Evolutionary conservation across 805 yeast genomes (phyloP), one percentile per base, ranked within the genome.

Genomic region (Schizosaccharomyces osmophilus): DNA sequence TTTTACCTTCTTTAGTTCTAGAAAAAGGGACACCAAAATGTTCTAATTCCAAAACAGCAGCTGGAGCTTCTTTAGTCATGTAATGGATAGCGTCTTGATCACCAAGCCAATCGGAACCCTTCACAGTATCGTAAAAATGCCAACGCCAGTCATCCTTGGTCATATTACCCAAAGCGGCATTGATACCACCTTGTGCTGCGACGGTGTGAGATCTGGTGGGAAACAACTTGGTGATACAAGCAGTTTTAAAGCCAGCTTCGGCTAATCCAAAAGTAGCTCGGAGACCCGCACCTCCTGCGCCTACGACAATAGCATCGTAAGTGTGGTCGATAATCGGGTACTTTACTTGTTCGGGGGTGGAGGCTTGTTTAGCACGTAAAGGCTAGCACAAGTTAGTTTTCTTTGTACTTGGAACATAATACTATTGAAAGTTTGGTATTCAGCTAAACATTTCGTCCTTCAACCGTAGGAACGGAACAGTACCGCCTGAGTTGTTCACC

Each of bases 111-210:
- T 90, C 98, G 9, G 97, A 88, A 66, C 98, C 98, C 77, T 90
- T 90, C 68, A 90, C 97, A 69, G 98, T 90, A 72, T 90, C 98
- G 75, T 93, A 90, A 97, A 90, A 89, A 75, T 90, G 98, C 97
- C 97, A 93, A 74, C 87, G 95, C 98, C 98, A 90, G 77, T 89
- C 89, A 74, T 90, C 98, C 67, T 81, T 79, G 77, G 93, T 97
- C 95, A 90, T 90, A 79, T 90, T 90, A 68, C 97, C 98, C 66
- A 90, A 79, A 39, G 98, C 98, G 67, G 97, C 98, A 70, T 90
- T 90, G 75, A 90, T 93, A 77, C 98, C 98, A 76, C 98, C 98
- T 76, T 90, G 98, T 61, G 98, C 98, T 63, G 97, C 97, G 61
- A 90, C 98, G 24, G 98, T 90, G 73, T 90, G 98, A 22, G 97